Conservation (phyloP, 306 rosid species). For the Corylus americana region DNA sequence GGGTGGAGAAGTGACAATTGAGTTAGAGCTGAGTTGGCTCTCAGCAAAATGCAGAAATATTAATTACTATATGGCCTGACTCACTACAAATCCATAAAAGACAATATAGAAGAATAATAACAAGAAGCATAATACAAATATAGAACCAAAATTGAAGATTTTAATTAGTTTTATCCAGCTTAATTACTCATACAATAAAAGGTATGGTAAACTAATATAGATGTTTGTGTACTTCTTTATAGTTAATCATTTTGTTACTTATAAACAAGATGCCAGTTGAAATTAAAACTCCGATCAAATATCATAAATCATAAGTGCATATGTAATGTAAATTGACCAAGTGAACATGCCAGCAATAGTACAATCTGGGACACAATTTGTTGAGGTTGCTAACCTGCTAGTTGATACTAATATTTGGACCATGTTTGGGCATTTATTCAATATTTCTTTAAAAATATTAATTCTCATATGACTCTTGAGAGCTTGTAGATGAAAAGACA, state of each 20-base stretch:
- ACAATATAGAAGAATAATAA: not conserved
- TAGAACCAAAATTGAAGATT: not conserved
- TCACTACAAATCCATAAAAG: not conserved
- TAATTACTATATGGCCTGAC: not conserved
- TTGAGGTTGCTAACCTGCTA: too few relatives aligned
- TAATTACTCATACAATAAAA: not conserved
- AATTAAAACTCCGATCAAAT: too few relatives aligned
- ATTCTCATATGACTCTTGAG: too few relatives aligned
- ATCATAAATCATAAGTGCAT: too few relatives aligned
- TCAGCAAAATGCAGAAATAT: not conserved
- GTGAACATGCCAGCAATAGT: too few relatives aligned
- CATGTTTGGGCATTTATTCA: too few relatives aligned
- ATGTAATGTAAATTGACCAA: too few relatives aligned
- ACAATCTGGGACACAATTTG: too few relatives aligned
- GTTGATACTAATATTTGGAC: too few relatives aligned
- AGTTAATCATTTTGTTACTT: not conserved
- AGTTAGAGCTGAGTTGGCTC: not conserved
- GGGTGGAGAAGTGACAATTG: not conserved
- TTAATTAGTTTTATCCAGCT: not conserved
- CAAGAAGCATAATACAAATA: not conserved
- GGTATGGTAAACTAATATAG: not conserved
- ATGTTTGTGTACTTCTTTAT: not conserved
- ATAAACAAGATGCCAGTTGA: too few relatives aligned
- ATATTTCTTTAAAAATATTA: too few relatives aligned
- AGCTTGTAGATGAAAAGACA: too few relatives aligned